Conservation (phyloP, 2,329 filamentous ascomycete species). For the Diplocarpon rosae region DNA sequence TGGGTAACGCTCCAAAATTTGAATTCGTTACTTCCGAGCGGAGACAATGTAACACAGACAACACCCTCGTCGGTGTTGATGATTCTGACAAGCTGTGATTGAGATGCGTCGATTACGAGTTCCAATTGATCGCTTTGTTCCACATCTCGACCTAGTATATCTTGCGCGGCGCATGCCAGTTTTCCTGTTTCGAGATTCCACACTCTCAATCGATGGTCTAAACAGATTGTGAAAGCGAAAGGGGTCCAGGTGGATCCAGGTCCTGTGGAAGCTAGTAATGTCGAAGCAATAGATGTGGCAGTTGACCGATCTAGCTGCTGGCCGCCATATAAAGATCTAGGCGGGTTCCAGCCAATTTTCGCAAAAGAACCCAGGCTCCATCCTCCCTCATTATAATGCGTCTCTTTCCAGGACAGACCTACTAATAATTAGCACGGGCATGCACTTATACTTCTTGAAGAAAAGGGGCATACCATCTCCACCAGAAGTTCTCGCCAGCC, state of each 20-base stretch:
- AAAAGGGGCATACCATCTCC: constrained; percentile 34
- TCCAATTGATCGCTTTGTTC: constrained; percentile 58
- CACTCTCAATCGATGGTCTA: constrained; percentile 80
- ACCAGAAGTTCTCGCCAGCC: constrained; percentile 49
- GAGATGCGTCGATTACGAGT: constrained; percentile 68
- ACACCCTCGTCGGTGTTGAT: constrained; percentile 46
- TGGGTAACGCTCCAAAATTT: constrained; percentile 79
- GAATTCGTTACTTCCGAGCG: constrained; percentile 78
- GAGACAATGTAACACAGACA: constrained; percentile 72
- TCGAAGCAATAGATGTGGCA: constrained; percentile 50
- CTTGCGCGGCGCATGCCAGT: constrained; percentile 62
- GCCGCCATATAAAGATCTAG: constrained; percentile 37
- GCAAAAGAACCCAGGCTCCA: constrained; percentile 46
- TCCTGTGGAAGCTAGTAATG: constrained; percentile 30
- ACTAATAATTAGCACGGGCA: constrained; percentile 7
- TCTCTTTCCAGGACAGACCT: constrained; percentile 51
- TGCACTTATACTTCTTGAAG: neutral
- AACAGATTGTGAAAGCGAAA: constrained; percentile 66
- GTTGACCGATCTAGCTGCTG: constrained; percentile 56
- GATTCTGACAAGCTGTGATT: constrained; percentile 65
- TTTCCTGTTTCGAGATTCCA: constrained; percentile 83
- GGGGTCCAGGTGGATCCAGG: constrained; percentile 23
- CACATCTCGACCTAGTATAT: constrained; percentile 60
- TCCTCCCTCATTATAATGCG: constrained; percentile 61
- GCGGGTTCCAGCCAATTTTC: no score